Base-by-base conservation (phyloP, 805 yeast species). In the Nakazawaea anatomiae region DNA sequence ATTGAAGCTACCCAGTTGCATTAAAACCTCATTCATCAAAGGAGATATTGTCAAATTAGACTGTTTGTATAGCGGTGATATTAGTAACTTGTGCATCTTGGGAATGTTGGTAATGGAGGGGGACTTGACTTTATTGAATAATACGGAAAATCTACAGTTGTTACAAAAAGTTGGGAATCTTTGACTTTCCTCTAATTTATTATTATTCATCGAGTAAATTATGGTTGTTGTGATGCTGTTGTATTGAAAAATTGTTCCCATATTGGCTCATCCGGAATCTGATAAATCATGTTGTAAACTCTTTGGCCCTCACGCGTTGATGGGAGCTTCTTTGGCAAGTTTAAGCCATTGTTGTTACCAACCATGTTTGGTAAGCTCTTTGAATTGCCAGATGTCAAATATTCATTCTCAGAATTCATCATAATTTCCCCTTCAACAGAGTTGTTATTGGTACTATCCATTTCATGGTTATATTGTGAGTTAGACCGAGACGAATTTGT, bases 241-340 rank as follows among this genome's bases (percentile, higher is more conserved):
- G 47, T 35, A 29, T 49, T 49, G 60, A 82, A 80, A 56, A 79
- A 79, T 56, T 81, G 86, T 48, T 82, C 88, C 87, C 89, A 83
- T 35, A 84, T 82, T 29, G 82, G 71, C 50, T 83, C 89, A 2
- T 80, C 75, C 4, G 86, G 83, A 44, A 82, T 77, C 60, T 79
- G 85, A 58, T 75, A 77, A 54, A 85, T 75, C 70, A 85, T 67
- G 57, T 83, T 87, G 59, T 74, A 80, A 25, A 83, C 75, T 47
- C 72, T 69, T 54, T 74, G 75, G 4, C 83, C 85, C 54, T 84
- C 89, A 39, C 59, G 67, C 4, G 65, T 54, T 46, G 58, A 43
- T 4, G 53, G 49, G 27, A 44, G 36, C 39, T 35, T 44, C 27
- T 41, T 41, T 5, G 45, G 36, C 12, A 25, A 11, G 29, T 39